A percentile compares a stretch with the other conserved stretches of the same genome.
These are phyloP conservation scores for Umbelopsis sp. DNA, from an alignment of 371 early-diverging fungal species.

Conservation along the genomic window DNA sequence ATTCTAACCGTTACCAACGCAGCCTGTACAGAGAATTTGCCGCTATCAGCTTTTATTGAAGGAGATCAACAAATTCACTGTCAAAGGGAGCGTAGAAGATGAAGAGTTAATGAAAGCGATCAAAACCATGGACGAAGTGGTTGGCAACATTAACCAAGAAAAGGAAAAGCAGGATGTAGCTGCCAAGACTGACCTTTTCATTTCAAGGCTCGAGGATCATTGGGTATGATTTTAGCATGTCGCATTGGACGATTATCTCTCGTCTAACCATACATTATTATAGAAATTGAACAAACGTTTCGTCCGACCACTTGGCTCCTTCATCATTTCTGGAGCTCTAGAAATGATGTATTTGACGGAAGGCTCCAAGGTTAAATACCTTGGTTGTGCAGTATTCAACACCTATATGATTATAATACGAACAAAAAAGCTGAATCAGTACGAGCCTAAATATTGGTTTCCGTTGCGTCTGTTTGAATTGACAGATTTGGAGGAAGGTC, in stretches of 20 bases:
- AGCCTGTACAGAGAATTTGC: slow-evolving; percentile 55
- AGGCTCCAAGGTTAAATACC: slow-evolving; percentile 35
- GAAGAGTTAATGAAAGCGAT: slow-evolving; percentile 33
- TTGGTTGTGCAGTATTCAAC: slow-evolving; percentile 58
- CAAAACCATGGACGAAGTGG: slow-evolving; percentile 36
- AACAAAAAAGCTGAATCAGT: slow-evolving; percentile 49
- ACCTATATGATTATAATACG: slow-evolving; percentile 59
- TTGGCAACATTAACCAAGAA: slow-evolving; percentile 32
- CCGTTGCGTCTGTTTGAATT: slow-evolving; percentile 56
- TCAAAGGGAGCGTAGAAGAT: slow-evolving; percentile 34
- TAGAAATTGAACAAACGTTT: slow-evolving; percentile 41
- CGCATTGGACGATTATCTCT: neutral
- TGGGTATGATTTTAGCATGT: slow-evolving; percentile 32
- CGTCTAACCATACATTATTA: neutral
- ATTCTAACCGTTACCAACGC: neutral
- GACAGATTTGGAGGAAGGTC: slow-evolving; percentile 34
- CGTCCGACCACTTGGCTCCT: slow-evolving; percentile 41
- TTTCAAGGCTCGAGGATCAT: slow-evolving; percentile 39
- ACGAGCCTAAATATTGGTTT: slow-evolving; percentile 61
- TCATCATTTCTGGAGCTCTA: slow-evolving; percentile 44
- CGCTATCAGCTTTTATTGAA: slow-evolving; percentile 44
- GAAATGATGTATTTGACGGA: slow-evolving; percentile 37
- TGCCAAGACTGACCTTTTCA: slow-evolving; percentile 40
- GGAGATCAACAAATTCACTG: slow-evolving; percentile 39
- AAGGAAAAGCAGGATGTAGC: slow-evolving; percentile 40